These are phyloP conservation scores for Pseudogymnoascus sp. DNA, from an alignment of 2,329 filamentous ascomycete genomes.

Conservation along the genomic window DNA sequence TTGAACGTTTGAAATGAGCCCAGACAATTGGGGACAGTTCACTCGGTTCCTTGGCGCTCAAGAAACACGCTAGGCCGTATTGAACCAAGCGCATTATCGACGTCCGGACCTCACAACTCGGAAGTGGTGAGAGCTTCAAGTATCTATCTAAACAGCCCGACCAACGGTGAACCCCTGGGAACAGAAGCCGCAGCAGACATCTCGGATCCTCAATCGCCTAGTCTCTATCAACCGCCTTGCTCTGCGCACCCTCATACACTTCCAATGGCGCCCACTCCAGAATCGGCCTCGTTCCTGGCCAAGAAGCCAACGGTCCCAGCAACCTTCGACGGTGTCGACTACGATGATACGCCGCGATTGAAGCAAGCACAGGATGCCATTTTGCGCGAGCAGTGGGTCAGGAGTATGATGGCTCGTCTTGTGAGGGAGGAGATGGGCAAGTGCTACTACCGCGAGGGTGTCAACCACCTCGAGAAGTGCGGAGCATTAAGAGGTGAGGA, in stretches of 20 bases:
- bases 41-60: neutral
- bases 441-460: conserved; percentile 77
- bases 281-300: conserved; percentile 73
- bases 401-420: conserved; percentile 79
- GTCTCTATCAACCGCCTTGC: neutral
- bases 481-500: conserved; percentile 69
- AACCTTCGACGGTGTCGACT: conserved; percentile 81
- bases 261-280: conserved; percentile 66
- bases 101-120: conserved; percentile 4
- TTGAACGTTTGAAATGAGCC: too few relatives aligned
- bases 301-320: conserved; percentile 77
- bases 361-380: conserved; percentile 79
- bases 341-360: conserved; percentile 71
- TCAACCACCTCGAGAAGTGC: conserved; percentile 86
- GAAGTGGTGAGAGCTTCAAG: conserved; percentile 7
- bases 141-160: neutral
- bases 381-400: conserved; percentile 81
- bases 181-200: neutral
- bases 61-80: neutral
- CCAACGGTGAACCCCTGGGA: neutral
- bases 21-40: too few relatives aligned
- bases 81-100: neutral
- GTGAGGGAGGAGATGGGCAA: conserved; percentile 78
- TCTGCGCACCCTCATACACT: neutral
- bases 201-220: neutral